Evolutionary conservation across 495 filamentous ascomycete species (phyloP).

Genomic region (Penicillium argentinense): DNA sequence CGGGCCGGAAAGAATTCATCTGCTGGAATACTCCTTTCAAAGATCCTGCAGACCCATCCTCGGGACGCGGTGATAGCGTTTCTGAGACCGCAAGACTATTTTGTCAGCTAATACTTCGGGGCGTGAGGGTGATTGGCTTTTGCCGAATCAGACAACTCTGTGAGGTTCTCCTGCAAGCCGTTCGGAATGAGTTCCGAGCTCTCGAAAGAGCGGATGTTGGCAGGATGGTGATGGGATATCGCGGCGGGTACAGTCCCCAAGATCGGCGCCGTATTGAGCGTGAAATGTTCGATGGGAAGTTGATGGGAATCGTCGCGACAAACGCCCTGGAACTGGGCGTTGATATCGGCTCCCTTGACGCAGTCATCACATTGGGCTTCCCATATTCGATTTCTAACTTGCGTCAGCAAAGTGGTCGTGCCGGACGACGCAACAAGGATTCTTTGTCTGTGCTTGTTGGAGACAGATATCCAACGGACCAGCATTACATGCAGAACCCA

Average conservation of each 20-base stretch:
- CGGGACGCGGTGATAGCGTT: slow-evolving; percentile 79
- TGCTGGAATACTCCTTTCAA: slow-evolving; percentile 99
- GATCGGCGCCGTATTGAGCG: slow-evolving; percentile 87
- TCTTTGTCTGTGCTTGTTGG: slow-evolving; percentile 88
- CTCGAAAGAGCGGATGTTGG: slow-evolving; percentile 74
- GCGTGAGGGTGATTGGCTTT: slow-evolving; percentile 92
- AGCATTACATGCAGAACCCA: slow-evolving; percentile 95
- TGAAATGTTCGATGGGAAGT: slow-evolving; percentile 95
- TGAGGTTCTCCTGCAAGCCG: slow-evolving; percentile 78
- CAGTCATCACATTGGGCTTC: slow-evolving; percentile 91
- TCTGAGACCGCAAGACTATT: slow-evolving; percentile 86
- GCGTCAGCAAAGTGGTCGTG: slow-evolving; percentile 91
- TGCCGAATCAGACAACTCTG: slow-evolving; percentile 84
- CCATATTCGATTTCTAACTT: slow-evolving; percentile 94
- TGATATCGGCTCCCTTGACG: slow-evolving; percentile 93
- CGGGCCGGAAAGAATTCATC: slow-evolving; percentile 90
- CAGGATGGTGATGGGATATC: slow-evolving; percentile 87
- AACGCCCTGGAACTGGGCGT: slow-evolving; percentile 91
- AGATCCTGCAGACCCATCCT: slow-evolving; percentile 82
- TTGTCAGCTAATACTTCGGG: slow-evolving; percentile 83
- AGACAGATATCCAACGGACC: slow-evolving; percentile 89
- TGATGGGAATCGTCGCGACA: slow-evolving; percentile 92
- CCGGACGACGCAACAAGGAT: slow-evolving; percentile 90
- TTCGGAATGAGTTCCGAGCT: slow-evolving; percentile 70
- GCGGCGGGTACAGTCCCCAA: slow-evolving; percentile 94